Conservation (phyloP, 495 filamentous ascomycete species). For the Annulohypoxylon bovei region DNA sequence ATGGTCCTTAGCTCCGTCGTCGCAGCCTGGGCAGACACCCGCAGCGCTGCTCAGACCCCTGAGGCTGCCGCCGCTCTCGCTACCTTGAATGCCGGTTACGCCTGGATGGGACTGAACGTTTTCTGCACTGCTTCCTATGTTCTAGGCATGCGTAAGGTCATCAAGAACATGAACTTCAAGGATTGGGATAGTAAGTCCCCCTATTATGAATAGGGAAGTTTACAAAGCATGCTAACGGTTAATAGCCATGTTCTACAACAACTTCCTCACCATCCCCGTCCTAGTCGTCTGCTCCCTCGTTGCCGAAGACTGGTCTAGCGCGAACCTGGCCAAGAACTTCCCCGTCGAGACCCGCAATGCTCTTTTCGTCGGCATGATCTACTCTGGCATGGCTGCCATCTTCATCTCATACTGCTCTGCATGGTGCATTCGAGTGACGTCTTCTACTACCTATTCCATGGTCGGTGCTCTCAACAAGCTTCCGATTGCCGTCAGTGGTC, state of each 20-base stretch:
- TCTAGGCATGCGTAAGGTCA: slow-evolving; percentile 95
- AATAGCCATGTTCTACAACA: slow-evolving; percentile 99
- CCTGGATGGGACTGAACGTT: slow-evolving; percentile 99
- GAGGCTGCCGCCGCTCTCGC: slow-evolving; percentile 80
- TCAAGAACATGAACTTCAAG: slow-evolving; percentile 99
- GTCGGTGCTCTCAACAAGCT: slow-evolving; percentile 98
- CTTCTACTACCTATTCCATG: slow-evolving; percentile 98
- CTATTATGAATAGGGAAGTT: not conserved
- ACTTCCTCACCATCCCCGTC: slow-evolving; percentile 95
- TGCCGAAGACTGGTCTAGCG: slow-evolving; percentile 89
- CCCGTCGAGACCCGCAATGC: slow-evolving; percentile 76
- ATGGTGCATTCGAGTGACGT: slow-evolving; percentile 97
- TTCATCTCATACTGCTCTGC: slow-evolving; percentile 99
- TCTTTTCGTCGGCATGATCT: slow-evolving; percentile 86
- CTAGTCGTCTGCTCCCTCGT: slow-evolving; percentile 83
- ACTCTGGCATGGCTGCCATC: slow-evolving; percentile 91
- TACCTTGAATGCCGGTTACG: slow-evolving; percentile 93
- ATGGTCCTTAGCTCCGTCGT: slow-evolving; percentile 97
- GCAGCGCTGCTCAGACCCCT: slow-evolving; percentile 71
- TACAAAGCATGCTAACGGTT: slow-evolving; percentile 45
- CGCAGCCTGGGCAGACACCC: slow-evolving; percentile 98
- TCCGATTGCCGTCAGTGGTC: slow-evolving; percentile 87
- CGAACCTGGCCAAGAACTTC: slow-evolving; percentile 89
- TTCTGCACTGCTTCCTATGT: slow-evolving; percentile 93
- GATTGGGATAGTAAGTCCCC: slow-evolving; percentile 92